Evolutionary conservation across 805 yeast genomes (phyloP), one percentile per base, ranked within the genome.

Genomic region (Candida peoriensis): DNA sequence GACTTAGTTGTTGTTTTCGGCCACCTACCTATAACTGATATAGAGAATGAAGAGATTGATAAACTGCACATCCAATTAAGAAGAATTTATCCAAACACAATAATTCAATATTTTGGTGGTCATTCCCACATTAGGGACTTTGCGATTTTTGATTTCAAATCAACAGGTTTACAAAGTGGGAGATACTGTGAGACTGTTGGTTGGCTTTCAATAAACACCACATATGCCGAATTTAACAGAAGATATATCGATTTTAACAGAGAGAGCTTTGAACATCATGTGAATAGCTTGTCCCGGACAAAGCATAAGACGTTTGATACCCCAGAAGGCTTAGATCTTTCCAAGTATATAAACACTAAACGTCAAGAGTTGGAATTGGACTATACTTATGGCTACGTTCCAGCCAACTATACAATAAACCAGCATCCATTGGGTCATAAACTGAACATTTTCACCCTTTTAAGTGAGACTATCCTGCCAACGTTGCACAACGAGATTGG

Each of bases 101-200:
- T 77, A 1, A 82, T 90, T 34, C 96, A 87, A 55, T 85, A 82
- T 48, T 81, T 90, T 58, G 97, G 97, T 2, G 97, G 97, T 1
- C 97, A 90, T 59, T 78, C 94, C 20, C 97, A 90, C 54, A 77
- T 90, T 12, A 67, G 97, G 42, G 97, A 90, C 57, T 90, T 81
- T 57, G 70, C 75, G 7, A 63, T 74, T 4, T 65, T 78, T 33
- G 97, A 90, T 51, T 60, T 65, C 2, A 63, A 61, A 32, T 72
- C 89, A 17, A 76, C 84, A 0, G 96, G 81, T 0, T 58, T 90
- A n/a, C 95, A 90, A 61, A 84, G 95, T 54, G 97, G 97, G 0
- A 66, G 96, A 32, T 90, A 84, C 54, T 76, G 95, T 52, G 97
- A 90, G 55, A 90, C 97, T 0, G 72, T 84, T n/a, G 97, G 97